These are phyloP conservation scores for Gaeumannomyces sp. DNA, from an alignment of 2,329 filamentous ascomycete species.

Conservation along the genomic window DNA sequence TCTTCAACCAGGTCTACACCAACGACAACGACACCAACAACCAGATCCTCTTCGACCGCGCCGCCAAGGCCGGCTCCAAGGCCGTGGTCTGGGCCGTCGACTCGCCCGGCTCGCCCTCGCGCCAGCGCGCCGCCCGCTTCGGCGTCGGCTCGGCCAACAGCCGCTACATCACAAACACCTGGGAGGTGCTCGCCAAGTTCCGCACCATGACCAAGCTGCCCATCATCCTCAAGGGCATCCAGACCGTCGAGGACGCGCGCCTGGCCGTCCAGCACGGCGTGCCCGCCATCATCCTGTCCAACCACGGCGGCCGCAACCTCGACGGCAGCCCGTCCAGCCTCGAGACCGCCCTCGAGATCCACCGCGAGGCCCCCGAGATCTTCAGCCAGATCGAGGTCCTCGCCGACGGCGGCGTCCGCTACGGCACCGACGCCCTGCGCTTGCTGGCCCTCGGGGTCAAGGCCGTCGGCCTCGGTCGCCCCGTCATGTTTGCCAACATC, in stretches of 20 bases:
- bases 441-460: slow-evolving; percentile 39
- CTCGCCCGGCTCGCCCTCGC: slow-evolving; percentile 32
- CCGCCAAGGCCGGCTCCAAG: slow-evolving; percentile 27
- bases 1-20: slow-evolving; percentile 29
- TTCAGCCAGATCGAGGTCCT: slow-evolving; percentile 37
- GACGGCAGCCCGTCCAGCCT: slow-evolving; percentile 38
- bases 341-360: slow-evolving; percentile 38
- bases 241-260: slow-evolving; percentile 24
- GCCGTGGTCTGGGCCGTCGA: slow-evolving; percentile 34
- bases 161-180: slow-evolving; percentile 15
- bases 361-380: slow-evolving; percentile 34
- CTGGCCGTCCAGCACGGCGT: slow-evolving; percentile 34
- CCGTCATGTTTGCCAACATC: slow-evolving; percentile 47
- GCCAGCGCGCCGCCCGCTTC: slow-evolving; percentile 34
- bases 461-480: slow-evolving; percentile 41
- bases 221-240: slow-evolving; percentile 27
- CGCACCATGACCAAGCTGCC: slow-evolving; percentile 29
- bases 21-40: slow-evolving; percentile 28
- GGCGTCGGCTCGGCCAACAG: slow-evolving; percentile 28
- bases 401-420: slow-evolving; percentile 39
- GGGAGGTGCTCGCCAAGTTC: slow-evolving; percentile 32
- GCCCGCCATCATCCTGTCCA: slow-evolving; percentile 41
- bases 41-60: slow-evolving; percentile 23
- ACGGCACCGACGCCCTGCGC: slow-evolving; percentile 42
- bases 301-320: slow-evolving; percentile 46